Percentiles rank a stretch among this genome's conserved stretches.
Conservation (phyloP, 768 basidiomycete genomes). For the Hemileccinum rubropunctum region DNA sequence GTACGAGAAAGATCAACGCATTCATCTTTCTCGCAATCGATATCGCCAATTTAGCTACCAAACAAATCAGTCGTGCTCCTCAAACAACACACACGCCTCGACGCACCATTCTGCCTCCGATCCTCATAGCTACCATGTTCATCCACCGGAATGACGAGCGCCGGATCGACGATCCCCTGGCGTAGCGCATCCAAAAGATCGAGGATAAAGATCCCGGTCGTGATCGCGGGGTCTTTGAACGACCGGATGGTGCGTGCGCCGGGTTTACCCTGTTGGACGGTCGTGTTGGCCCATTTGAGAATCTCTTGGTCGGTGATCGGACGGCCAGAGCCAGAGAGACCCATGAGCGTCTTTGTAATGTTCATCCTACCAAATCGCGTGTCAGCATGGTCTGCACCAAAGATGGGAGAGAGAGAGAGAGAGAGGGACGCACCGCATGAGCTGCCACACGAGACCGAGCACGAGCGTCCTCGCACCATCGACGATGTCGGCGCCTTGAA, state of each 20-base stretch:
- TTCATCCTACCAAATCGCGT: conserved; percentile 52
- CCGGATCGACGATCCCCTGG: conserved; percentile 94
- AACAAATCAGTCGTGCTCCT: background rate
- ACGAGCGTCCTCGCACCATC: conserved; percentile 92
- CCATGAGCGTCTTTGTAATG: conserved; percentile 86
- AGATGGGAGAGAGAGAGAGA: too few species aligned
- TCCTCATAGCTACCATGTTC: conserved; percentile 77
- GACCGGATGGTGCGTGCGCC: conserved; percentile 69
- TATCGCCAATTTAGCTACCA: conserved; percentile 89
- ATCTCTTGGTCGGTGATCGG: conserved; percentile 92
- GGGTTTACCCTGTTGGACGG: conserved; percentile 69
- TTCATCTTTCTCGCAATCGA: conserved; percentile 99
- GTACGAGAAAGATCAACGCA: conserved; percentile 92
- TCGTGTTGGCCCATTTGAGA: conserved; percentile 93
- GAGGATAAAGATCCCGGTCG: conserved; percentile 90
- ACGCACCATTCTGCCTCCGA: conserved; percentile 82
- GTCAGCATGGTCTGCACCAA: background rate
- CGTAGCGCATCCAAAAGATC: conserved; percentile 87
- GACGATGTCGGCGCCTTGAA: conserved; percentile 96
- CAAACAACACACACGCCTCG: background rate
- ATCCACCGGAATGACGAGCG: conserved; percentile 62
- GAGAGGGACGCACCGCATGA: conserved; percentile 70
- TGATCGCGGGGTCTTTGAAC: conserved; percentile 91
- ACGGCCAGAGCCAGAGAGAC: conserved; percentile 66
- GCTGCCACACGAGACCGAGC: conserved; percentile 95